These are phyloP conservation scores for Salvia sclarea DNA, from an alignment of 305 asterid species.

Conservation along the genomic window DNA sequence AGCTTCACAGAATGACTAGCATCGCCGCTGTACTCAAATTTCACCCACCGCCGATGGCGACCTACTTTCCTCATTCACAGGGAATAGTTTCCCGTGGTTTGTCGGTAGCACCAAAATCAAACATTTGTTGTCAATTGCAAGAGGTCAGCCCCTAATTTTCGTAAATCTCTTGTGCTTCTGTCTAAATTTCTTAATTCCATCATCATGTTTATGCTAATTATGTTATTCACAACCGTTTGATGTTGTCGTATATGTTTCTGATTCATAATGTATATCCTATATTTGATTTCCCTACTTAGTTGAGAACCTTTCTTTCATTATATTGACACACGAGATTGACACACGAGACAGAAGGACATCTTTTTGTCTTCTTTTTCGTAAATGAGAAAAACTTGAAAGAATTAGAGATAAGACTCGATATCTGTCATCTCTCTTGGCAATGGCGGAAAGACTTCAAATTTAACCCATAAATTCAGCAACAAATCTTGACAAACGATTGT, in stretches of 20 bases:
- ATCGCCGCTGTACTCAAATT: constrained; percentile 17
- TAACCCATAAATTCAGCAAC: too few species aligned
- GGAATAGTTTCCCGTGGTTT: constrained; percentile 1
- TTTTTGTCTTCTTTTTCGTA: too few species aligned
- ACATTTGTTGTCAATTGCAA: constrained; percentile 35
- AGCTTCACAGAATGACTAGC: constrained; percentile 23
- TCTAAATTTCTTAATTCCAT: neutral
- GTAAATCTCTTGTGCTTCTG: neutral
- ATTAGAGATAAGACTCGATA: too few species aligned
- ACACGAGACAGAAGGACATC: too few species aligned
- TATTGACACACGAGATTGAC: too few species aligned
- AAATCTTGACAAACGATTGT: too few species aligned
- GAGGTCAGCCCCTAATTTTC: constrained; percentile 29
- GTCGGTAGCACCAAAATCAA: constrained; percentile 17
- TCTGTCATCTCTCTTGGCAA: too few species aligned
- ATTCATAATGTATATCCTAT: too few species aligned
- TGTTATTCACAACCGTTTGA: neutral
- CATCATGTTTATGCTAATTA: neutral
- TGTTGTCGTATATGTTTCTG: neutral
- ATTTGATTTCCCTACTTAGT: too few species aligned
- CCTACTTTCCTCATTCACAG: constrained; percentile 22
- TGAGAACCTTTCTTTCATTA: neutral
- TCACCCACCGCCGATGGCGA: constrained; percentile 25
- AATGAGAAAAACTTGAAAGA: too few species aligned
- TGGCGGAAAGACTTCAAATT: too few species aligned